A percentile compares a stretch with the other conserved stretches of the same genome.
phyloP scores from a whole-genome alignment of 805 yeast species.

The Metschnikowia reukaufii region DNA sequence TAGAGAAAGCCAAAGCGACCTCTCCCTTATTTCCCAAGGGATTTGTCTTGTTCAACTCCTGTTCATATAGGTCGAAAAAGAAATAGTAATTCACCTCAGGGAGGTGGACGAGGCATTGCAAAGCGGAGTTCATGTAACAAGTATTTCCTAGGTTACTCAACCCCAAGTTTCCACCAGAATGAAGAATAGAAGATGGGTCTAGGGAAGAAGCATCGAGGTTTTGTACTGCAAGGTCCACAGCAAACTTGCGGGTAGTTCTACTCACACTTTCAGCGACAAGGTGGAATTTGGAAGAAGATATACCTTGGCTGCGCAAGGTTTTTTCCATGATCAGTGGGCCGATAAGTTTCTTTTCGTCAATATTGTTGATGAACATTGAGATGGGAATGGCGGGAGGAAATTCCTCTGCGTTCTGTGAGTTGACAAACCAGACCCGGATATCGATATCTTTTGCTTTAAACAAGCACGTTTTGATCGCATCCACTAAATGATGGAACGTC shows the following conservation, averaged over 20 bases:
- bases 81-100: conserved; percentile 83
- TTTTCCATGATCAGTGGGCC: conserved; percentile 22
- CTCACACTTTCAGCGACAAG: conserved; percentile 31
- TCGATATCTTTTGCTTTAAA: conserved; percentile 21
- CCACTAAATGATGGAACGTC: conserved; percentile 35
- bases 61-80: conserved; percentile 53
- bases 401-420: conserved; percentile 23
- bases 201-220: conserved; percentile 7
- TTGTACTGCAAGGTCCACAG: conserved; percentile 22
- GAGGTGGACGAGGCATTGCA: conserved; percentile 84
- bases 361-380: conserved; percentile 29
- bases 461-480: conserved; percentile 24
- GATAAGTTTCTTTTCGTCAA: conserved; percentile 31
- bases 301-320: conserved; percentile 33
- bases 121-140: conserved; percentile 92
- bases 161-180: conserved; percentile 51
- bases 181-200: conserved; percentile 15
- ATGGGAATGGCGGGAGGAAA: conserved; percentile 26
- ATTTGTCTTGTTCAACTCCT: conserved; percentile 71
- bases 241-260: conserved; percentile 20
- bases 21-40: conserved; percentile 87
- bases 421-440: conserved; percentile 41
- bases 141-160: conserved; percentile 80
- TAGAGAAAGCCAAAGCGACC: conserved; percentile 74
- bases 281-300: conserved; percentile 25